Conservation (phyloP, 2,329 filamentous ascomycete genomes). For the Exophiala spinifera region DNA sequence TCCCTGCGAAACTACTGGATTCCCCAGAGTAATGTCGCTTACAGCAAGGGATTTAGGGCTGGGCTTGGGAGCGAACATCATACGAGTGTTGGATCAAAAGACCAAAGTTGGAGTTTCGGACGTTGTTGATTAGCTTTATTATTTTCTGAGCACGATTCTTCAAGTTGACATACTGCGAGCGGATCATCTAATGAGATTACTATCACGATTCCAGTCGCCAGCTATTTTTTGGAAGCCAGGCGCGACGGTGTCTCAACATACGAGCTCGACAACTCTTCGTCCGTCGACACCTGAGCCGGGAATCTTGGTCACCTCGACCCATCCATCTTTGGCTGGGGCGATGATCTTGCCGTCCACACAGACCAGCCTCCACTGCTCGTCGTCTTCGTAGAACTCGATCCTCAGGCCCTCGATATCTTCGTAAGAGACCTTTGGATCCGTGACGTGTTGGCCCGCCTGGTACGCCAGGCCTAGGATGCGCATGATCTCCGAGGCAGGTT, state of each 20-base stretch:
- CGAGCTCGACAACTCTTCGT: slow-evolving; percentile 39
- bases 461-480: slow-evolving; percentile 68
- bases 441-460: slow-evolving; percentile 54
- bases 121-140: background rate
- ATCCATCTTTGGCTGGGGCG: slow-evolving; percentile 65
- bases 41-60: background rate
- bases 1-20: background rate
- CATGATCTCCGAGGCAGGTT: slow-evolving; percentile 66
- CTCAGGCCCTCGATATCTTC: slow-evolving; percentile 64
- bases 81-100: background rate
- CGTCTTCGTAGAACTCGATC: slow-evolving; percentile 65
- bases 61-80: background rate
- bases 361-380: slow-evolving; percentile 75
- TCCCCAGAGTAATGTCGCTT: background rate
- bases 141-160: background rate
- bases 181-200: too few relatives aligned
- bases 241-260: slow-evolving; percentile 17
- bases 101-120: background rate
- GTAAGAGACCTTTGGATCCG: slow-evolving; percentile 62
- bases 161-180: background rate
- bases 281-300: slow-evolving; percentile 39
- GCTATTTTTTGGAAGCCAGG: background rate
- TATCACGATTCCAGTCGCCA: too few relatives aligned
- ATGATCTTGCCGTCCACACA: slow-evolving; percentile 93
- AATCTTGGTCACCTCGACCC: slow-evolving; percentile 58